Evolutionary conservation across 345 rosid species (phyloP), one percentile per base, ranked within the genome.

Genomic region (Firmiana major): DNA sequence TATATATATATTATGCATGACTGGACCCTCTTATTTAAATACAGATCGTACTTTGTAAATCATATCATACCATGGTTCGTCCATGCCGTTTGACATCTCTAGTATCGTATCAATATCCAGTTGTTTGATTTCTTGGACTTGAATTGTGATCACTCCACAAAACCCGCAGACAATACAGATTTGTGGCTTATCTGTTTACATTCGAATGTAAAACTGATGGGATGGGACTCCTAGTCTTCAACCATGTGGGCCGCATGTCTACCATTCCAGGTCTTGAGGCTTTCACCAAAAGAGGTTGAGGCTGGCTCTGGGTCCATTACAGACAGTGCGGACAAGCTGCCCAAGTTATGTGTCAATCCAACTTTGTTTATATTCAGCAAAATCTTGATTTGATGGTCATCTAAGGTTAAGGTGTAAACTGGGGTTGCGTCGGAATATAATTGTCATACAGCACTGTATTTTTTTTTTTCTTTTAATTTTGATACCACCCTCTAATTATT

Each of bases 201-300:
- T 31, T 57, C 3, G 31, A 22, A 22, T 7, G 15, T n/a, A 31
- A 31, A 64, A 43, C 19, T 66, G 21, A 45, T 45, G 72, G 36
- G 54, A 45, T 22, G 55, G 12, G 51, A 46, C 28, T 42, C 70
- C 26, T 38, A 65, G 36, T 67, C 54, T 67, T 10, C 36, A 22
- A 67, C 72, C 72, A 67, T 45, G 54, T 68, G 38, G 45, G 38
- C 55, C 24, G 22, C 73, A 45, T 45, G 55, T 66, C 28, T 42
- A 66, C 71, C 51, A 11, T n/a, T 66, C 51, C 65, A 59, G 11
- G 8, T 26, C 36, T 5, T 3, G 10, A 15, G 65, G 9, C 65
- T 60, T n/a, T 28, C 63, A 24, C 63, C 31, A 22, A 9, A 22
- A 9, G 31, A 22, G 15, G 34, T 58, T 24, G 15, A 58, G 31